These are phyloP conservation scores for Penicillium macrosclerotiorum DNA, from an alignment of 495 filamentous ascomycete genomes.

Conservation along the genomic window DNA sequence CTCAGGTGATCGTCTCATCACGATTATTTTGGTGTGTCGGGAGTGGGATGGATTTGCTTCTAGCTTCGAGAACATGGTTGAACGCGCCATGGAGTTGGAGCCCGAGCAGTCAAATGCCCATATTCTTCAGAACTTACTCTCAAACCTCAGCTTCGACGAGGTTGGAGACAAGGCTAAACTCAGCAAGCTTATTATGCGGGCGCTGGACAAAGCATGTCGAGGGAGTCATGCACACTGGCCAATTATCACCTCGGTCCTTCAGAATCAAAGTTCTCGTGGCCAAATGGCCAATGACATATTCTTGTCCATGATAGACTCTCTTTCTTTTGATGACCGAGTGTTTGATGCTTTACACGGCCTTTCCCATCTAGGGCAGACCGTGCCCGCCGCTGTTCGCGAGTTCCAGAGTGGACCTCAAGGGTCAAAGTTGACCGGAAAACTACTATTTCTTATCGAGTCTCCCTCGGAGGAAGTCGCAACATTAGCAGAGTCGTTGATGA, in stretches of 20 bases:
- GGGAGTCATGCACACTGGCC: slow-evolving; percentile 43
- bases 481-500: slow-evolving; percentile 45
- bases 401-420: slow-evolving; percentile 48
- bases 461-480: slow-evolving; percentile 51
- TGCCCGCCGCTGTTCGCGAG: slow-evolving; percentile 31
- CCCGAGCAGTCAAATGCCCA: slow-evolving; percentile 37
- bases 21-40: slow-evolving; percentile 38
- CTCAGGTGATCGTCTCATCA: slow-evolving; percentile 47
- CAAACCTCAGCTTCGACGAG: slow-evolving; percentile 40
- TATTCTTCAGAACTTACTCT: slow-evolving; percentile 42
- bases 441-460: slow-evolving; percentile 58
- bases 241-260: slow-evolving; percentile 45
- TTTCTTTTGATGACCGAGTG: slow-evolving; percentile 33
- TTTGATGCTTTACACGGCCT: slow-evolving; percentile 40
- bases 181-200: slow-evolving; percentile 35
- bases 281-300: slow-evolving; percentile 45
- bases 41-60: slow-evolving; percentile 41
- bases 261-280: slow-evolving; percentile 41
- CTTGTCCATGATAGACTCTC: slow-evolving; percentile 33
- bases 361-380: slow-evolving; percentile 34
- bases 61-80: slow-evolving; percentile 39
- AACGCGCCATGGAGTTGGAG: slow-evolving; percentile 37
- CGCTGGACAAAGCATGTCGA: slow-evolving; percentile 34
- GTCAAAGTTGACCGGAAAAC: slow-evolving; percentile 50
- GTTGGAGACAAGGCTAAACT: slow-evolving; percentile 33